Base-by-base conservation (phyloP, 1,139 yeast genomes). In the Suhomyces ambrosiae region DNA sequence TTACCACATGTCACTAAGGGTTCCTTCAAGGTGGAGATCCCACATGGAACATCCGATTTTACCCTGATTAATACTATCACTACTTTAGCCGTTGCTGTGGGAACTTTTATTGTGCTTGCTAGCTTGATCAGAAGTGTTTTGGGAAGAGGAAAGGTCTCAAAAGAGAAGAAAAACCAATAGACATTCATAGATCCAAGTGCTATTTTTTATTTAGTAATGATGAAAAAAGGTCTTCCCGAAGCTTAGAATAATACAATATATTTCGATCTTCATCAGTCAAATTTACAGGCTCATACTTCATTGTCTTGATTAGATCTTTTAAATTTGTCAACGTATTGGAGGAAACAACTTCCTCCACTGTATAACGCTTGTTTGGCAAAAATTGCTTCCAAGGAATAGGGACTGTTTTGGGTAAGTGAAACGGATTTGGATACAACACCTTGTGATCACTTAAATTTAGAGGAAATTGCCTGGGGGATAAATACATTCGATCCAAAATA, bases 31-130 rank as follows among this genome's bases (percentile, higher is more conserved):
- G 44, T 45, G 10, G 32, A 28, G 3, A 56, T 63, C 23, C 68
- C 68, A 3, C 48, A 49, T 35, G 66, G 57, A 0, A 35, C 38
- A 2, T 40, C 54, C 2, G 43, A 42, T 5, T 50, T 53, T 37
- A 51, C 45, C 15, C 33, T 44, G 7, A 42, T 50, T 3, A 53
- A 49, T 33, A 26, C 29, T 10, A 40, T 52, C 13, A 57, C 64
- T 5, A 30, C 49, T 3, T 19, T 47, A 12, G 41, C 45, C 3
- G 46, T 50, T 16, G 32, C 22, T 5, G 7, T 41, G 7, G 55
- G 55, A 9, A 27, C 41, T 7, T 16, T 37, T 3, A 38, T 42
- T 12, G 30, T 48, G 5, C 18, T 46, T 24, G 23, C 22, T 18
- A 45, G 38, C 36, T 33, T 48, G 21, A 10, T 40, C 7, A 18